Evolutionary conservation across 495 filamentous ascomycete species (phyloP).

Genomic region (Aspergillus conjunctus): DNA sequence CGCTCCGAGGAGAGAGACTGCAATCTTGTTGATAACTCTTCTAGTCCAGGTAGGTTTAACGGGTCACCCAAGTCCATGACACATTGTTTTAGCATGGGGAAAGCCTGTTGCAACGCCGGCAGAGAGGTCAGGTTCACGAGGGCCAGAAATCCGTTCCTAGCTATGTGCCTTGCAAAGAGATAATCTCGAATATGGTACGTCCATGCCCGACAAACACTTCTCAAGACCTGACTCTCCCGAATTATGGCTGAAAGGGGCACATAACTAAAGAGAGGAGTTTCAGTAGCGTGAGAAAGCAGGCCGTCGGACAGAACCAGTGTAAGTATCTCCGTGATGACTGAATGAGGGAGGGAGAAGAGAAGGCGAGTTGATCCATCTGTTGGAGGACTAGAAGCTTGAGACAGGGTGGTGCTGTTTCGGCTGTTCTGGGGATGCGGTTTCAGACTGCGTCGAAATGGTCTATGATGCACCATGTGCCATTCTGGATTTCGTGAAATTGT

Average conservation of each 20-base stretch:
- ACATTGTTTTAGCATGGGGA: neutral
- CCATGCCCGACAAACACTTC: neutral
- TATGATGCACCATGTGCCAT: too few relatives aligned
- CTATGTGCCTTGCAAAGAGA: neutral
- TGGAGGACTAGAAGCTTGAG: neutral
- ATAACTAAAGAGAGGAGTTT: slow-evolving; percentile 3
- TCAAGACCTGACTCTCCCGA: neutral
- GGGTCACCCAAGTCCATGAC: neutral
- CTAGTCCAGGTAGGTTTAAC: neutral
- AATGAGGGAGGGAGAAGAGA: neutral
- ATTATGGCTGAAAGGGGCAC: neutral
- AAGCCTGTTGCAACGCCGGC: neutral
- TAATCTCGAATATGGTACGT: neutral
- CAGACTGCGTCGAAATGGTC: too few relatives aligned
- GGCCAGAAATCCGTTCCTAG: neutral
- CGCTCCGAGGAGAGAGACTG: neutral
- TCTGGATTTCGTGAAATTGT: neutral
- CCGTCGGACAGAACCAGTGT: neutral
- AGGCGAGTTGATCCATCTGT: neutral
- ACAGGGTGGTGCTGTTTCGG: neutral
- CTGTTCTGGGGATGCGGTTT: too few relatives aligned
- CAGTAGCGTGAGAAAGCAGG: neutral
- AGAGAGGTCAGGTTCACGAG: neutral
- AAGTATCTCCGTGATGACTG: neutral
- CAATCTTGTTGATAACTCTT: neutral